These are phyloP conservation scores for Tetradesmus obliquus DNA, from an alignment of 139 green algal species.

Conservation along the genomic window DNA sequence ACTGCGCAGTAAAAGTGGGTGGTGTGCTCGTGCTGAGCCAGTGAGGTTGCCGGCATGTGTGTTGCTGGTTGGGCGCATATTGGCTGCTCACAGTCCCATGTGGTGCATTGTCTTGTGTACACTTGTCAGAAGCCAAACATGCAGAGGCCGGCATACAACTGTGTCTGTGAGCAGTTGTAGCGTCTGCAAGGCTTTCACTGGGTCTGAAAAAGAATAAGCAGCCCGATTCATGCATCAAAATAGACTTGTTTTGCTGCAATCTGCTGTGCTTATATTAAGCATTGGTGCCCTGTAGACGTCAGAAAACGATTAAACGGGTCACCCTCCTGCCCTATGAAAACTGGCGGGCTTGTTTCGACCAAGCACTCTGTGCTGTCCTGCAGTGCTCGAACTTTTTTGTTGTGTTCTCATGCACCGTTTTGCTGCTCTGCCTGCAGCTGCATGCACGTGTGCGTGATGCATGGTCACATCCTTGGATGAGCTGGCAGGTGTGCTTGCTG, in stretches of 20 bases:
- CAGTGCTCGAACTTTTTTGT: not conserved
- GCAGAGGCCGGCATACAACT: too few species aligned
- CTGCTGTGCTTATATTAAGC: not conserved
- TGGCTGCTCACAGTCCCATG: too few species aligned
- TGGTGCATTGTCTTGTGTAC: too few species aligned
- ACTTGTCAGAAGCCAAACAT: too few species aligned
- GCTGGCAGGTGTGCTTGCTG: too few species aligned
- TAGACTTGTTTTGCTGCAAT: not conserved
- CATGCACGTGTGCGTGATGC: not conserved
- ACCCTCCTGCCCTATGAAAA: not conserved
- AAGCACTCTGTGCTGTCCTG: not conserved
- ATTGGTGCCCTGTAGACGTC: too few species aligned
- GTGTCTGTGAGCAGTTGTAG: too few species aligned
- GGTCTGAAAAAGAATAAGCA: not conserved
- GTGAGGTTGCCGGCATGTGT: too few species aligned
- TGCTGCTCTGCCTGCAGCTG: not conserved
- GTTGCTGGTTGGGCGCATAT: too few species aligned
- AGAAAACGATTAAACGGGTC: not conserved
- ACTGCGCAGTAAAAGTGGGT: too few species aligned
- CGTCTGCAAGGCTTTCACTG: not conserved
- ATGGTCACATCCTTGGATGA: too few species aligned
- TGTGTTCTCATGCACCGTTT: not conserved
- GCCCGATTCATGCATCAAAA: not conserved
- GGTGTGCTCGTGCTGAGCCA: too few species aligned
- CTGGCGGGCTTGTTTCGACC: not conserved